A percentile compares a stretch with the other conserved stretches of the same genome.
phyloP scores from a whole-genome alignment of 176 grass and related monocot species.

The Guadua angustifolia region DNA sequence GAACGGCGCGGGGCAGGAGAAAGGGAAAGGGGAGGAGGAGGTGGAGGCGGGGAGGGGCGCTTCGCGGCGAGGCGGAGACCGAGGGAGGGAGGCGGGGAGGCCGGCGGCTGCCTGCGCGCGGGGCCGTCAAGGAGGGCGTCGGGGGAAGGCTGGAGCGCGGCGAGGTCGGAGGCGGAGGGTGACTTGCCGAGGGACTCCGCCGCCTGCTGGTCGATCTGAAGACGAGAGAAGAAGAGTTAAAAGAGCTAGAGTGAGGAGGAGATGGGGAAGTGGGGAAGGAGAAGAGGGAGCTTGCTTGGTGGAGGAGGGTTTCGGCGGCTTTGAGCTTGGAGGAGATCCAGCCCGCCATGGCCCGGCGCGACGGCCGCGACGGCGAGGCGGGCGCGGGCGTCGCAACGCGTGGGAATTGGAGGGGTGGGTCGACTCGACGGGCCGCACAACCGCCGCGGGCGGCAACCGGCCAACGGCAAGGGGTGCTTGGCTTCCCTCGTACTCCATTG shows the following conservation, averaged over 20 bases:
- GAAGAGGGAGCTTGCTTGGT: conserved; percentile 62
- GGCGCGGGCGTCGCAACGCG: background rate
- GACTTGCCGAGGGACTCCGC: conserved; percentile 87
- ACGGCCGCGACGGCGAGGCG: background rate
- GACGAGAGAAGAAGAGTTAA: conserved; percentile 40
- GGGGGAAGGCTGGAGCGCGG: conserved; percentile 31
- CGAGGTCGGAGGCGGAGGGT: conserved; percentile 52
- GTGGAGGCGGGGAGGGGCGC: conserved; percentile 24
- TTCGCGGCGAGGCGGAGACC: conserved; percentile 48
- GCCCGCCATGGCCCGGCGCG: conserved; percentile 67
- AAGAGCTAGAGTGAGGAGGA: background rate
- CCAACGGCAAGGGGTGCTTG: background rate
- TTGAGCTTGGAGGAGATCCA: conserved; percentile 99
- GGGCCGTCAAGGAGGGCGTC: conserved; percentile 32
- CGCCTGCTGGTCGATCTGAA: conserved; percentile 97
- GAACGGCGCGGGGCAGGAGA: conserved; percentile 46
- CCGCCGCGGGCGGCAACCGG: conserved; percentile 18
- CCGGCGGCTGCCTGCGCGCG: conserved; percentile 34
- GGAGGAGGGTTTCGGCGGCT: conserved; percentile 89
- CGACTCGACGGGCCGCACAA: background rate
- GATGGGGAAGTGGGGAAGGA: background rate
- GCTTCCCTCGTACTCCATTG: background rate
- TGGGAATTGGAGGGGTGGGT: background rate
- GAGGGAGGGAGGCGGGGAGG: conserved; percentile 53
- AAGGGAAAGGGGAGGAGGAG: conserved; percentile 14